A percentile compares a stretch with the other conserved stretches of the same genome.
These are phyloP conservation scores for Eucalyptus curtisii DNA, from an alignment of 345 rosid species.

Conservation along the genomic window DNA sequence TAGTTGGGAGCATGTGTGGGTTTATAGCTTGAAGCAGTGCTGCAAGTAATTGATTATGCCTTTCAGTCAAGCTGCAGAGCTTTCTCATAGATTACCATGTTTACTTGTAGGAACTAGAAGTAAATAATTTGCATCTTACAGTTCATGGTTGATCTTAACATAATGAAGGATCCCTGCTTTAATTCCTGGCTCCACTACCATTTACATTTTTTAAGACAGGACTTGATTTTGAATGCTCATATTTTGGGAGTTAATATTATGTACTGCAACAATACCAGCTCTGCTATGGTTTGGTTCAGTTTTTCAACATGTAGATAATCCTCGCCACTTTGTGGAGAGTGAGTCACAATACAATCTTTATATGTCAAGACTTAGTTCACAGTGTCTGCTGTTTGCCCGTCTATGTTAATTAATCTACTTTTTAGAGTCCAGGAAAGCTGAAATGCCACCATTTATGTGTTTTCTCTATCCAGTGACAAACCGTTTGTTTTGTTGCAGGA, in stretches of 20 bases:
- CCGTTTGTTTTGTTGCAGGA: constrained; percentile 30
- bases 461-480: neutral
- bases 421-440: neutral
- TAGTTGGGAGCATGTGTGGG: neutral
- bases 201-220: neutral
- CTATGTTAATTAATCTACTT: neutral
- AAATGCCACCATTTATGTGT: neutral
- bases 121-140: neutral
- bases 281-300: neutral
- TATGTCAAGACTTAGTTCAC: neutral
- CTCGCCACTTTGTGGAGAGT: neutral
- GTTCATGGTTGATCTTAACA: neutral
- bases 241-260: neutral
- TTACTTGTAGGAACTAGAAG: neutral
- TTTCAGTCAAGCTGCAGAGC: neutral
- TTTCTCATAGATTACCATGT: neutral
- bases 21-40: neutral
- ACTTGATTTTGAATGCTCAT: neutral
- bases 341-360: neutral
- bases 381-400: neutral
- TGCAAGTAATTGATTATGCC: neutral
- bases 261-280: neutral
- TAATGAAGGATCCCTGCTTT: neutral
- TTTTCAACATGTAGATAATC: neutral
- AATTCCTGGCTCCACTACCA: neutral